Percentiles rank a stretch among this genome's conserved stretches.
phyloP scores from a whole-genome alignment of 106 monocot genomes.

The Xerophyta viscosa region DNA sequence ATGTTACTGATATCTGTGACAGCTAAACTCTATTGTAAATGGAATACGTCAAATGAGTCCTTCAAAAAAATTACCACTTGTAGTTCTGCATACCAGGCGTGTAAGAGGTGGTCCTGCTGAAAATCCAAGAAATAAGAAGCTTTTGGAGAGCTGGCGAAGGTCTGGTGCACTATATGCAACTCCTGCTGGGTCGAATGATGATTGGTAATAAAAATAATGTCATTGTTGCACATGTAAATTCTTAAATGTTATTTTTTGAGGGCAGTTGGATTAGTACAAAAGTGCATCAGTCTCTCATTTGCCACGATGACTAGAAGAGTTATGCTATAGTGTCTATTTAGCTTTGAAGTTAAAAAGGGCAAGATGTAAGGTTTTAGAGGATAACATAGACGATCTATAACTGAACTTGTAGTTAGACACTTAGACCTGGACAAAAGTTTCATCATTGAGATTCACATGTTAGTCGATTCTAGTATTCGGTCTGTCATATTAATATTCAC shows the following conservation, averaged over 20 bases:
- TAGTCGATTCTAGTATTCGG: no score
- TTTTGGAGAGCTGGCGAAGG: constrained; percentile 60
- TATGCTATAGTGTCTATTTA: no score
- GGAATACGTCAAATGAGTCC: constrained; percentile 59
- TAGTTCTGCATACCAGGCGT: constrained; percentile 71
- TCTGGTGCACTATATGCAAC: constrained; percentile 76
- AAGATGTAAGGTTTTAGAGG: no score
- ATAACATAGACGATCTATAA: no score
- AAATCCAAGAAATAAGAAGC: constrained; percentile 50
- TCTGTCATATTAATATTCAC: no score
- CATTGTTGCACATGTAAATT: neutral
- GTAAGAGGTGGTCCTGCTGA: constrained; percentile 58
- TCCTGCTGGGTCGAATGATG: constrained; percentile 93
- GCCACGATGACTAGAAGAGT: no score
- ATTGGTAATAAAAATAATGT: constrained; percentile 46
- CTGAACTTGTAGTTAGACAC: no score
- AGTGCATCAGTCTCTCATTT: no score
- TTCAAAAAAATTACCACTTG: constrained; percentile 78
- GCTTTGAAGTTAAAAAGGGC: no score
- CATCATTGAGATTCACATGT: no score
- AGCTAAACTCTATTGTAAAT: constrained; percentile 82
- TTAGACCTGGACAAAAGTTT: no score
- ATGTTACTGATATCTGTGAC: constrained; percentile 30
- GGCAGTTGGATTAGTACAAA: no score
- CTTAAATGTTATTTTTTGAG: neutral